Evolutionary conservation across 2,329 filamentous ascomycete species (phyloP), one percentile per base, ranked within the genome.

Genomic region (Leptographium flavum): DNA sequence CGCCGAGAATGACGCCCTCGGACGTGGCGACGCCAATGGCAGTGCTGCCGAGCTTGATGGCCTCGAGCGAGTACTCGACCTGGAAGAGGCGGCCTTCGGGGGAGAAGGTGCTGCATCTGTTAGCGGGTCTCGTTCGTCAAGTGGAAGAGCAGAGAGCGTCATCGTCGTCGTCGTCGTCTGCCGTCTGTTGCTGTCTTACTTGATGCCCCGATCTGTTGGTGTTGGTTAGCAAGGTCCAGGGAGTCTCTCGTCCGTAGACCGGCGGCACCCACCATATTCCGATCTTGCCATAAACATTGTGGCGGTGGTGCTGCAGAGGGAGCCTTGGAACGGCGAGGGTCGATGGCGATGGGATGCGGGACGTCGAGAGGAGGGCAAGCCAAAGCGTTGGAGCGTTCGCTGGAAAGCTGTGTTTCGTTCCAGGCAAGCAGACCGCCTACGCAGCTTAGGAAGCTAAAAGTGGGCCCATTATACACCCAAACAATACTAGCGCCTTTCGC

Each of bases 241-340:
- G 25, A 31, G 13, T 14, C 31, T 32, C 4, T 51, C 46, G 53
- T 45, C 60, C 37, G 23, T 4, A 3, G n/a, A 4, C 14, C 5
- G 63, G 82, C 13, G n/a, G 5, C 5, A 47, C 49, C 72, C 76
- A 92, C 90, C 92, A 73, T 98, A 98, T 90, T 98, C 92, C 64
- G 90, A 96, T 72, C 92, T 86, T 76, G 92, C 88, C 78, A 98
- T 96, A 79, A 98, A 98, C 92, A 94, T 94, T 59, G 71, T 87
- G 76, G 62, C 69, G 67, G 65, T 61, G 54, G 66, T n/a, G n/a
- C n/a, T n/a, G n/a, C n/a, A 15, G 25, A 9, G 31, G 8, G 14
- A 14, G 33, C 14, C 37, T n/a, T 28, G 22, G 33, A 36, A 36
- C 17, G 33, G 36, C 36, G 31, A 33, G 31, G 5, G 37, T 39